A percentile compares a stretch with the other conserved stretches of the same genome.
Evolutionary conservation across 345 rosid species (phyloP).

Genomic region (Hibiscus trionum): DNA sequence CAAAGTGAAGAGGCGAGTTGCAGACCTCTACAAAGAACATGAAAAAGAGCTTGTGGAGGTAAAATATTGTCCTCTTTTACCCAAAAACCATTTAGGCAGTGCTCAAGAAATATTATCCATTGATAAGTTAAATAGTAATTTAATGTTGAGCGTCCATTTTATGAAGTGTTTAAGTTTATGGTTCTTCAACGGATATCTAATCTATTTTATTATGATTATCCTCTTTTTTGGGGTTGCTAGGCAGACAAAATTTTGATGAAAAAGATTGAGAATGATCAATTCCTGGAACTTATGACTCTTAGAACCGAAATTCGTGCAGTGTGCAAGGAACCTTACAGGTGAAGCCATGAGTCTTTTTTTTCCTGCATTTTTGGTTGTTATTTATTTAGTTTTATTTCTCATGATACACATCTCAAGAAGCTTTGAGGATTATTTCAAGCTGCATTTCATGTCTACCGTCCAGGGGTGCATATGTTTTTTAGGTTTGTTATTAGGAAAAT

Average conservation of each 20-base stretch:
- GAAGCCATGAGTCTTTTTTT: conserved; percentile 15
- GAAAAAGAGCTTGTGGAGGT: conserved; percentile 94
- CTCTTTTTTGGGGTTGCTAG: conserved; percentile 24
- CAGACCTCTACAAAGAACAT: conserved; percentile 78
- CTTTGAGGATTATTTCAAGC: neutral
- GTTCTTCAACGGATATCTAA: neutral
- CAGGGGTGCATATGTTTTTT: neutral
- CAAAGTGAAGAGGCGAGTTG: conserved; percentile 67
- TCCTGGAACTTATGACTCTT: conserved; percentile 82
- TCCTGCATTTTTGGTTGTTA: conserved; percentile 13
- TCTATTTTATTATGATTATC: neutral
- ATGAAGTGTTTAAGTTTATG: conserved; percentile 3
- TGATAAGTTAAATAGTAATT: neutral
- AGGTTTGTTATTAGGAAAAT: neutral
- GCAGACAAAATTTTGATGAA: conserved; percentile 84
- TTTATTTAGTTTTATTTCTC: neutral
- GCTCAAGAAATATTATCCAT: neutral
- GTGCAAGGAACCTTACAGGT: conserved; percentile 97
- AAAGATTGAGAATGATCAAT: conserved; percentile 92
- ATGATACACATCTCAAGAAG: neutral
- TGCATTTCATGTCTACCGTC: conserved; percentile 1
- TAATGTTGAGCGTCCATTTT: neutral
- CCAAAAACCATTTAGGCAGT: neutral
- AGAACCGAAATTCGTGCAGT: conserved; percentile 71
- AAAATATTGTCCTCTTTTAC: conserved; percentile 9